phyloP scores from a whole-genome alignment of 208 protist species.

The Acanthamoeba lenticulata region DNA sequence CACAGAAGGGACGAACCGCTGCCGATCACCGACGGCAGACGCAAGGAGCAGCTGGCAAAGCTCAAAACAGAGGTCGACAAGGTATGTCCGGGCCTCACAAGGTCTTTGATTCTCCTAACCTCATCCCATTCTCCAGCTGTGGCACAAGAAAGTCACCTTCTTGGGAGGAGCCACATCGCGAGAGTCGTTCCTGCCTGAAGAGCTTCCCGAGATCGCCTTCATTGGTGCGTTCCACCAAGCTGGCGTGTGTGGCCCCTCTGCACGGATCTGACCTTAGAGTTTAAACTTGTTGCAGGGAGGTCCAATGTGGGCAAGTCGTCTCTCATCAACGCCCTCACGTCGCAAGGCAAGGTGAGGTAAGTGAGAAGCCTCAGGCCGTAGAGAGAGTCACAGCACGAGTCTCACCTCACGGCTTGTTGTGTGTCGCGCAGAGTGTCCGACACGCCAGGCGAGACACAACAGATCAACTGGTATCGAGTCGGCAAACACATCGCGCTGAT shows the following conservation, averaged over 20 bases:
- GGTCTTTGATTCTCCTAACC: not conserved
- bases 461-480: slow-evolving; percentile 10
- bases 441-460: not conserved
- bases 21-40: not conserved
- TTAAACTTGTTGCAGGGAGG: not conserved
- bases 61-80: not conserved
- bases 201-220: slow-evolving; percentile 8
- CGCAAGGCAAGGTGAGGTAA: slow-evolving; percentile 1
- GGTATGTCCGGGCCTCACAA: not conserved
- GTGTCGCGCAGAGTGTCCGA: not conserved
- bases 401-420: not conserved
- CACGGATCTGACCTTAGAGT: not conserved
- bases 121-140: not conserved
- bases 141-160: not conserved
- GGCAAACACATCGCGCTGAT: not conserved
- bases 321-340: slow-evolving; percentile 39
- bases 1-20: not conserved
- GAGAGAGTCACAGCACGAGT: not conserved
- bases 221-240: not conserved
- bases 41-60: not conserved
- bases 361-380: not conserved
- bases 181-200: not conserved
- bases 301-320: slow-evolving; percentile 28
- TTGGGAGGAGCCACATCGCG: not conserved
- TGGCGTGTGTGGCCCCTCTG: not conserved